Evolutionary conservation across 2,329 filamentous ascomycete species (phyloP), one percentile per base, ranked within the genome.

Genomic region (Simplicillium aogashimaense): DNA sequence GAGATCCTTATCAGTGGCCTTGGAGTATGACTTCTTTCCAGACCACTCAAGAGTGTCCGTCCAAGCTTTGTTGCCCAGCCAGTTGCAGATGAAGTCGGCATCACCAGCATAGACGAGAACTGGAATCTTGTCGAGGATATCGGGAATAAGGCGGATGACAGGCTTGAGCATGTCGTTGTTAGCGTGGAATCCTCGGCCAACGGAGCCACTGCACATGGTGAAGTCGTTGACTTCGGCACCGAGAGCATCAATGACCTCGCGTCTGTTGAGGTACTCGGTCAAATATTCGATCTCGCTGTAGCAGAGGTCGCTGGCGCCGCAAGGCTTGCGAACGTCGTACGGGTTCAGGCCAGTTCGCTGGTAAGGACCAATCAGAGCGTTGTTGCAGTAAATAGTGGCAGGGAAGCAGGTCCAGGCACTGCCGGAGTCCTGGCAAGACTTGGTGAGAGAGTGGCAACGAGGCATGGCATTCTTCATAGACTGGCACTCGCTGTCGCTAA

Each of bases 81-180:
- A 95, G 78, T 97, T 95, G 83, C 87, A 81, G 64, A 94, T 92
- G 66, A 81, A 90, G 65, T 90, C 86, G 40, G 84, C 84, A 54
- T 90, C 85, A 57, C 86, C 86, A 44, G 85, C 92, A 55, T 97
- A 98, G 71, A 98, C 81, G 45, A 97, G 76, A 42, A 97, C 86
- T 20, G 90, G 90, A 45, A 98, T 90, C 72, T 95, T 66, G 66
- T 92, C 79, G 46, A 98, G 77, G 39, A 98, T 69, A 39, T 75
- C 76, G 34, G 90, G 89, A 7, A 97, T 84, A 18, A 95, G 75
- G 46, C 81, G 84, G 72, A 95, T 86, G 80, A 85, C 95, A 35
- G 92, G 92, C 75, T 95, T 83, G 84, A 95, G 95, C 90, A 90
- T 97, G 67, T 98, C 92, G 58, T 92, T 92, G 56, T 90, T 83